Base-by-base conservation (phyloP, 495 filamentous ascomycete genomes). In the Xylaria flabelliformis region DNA sequence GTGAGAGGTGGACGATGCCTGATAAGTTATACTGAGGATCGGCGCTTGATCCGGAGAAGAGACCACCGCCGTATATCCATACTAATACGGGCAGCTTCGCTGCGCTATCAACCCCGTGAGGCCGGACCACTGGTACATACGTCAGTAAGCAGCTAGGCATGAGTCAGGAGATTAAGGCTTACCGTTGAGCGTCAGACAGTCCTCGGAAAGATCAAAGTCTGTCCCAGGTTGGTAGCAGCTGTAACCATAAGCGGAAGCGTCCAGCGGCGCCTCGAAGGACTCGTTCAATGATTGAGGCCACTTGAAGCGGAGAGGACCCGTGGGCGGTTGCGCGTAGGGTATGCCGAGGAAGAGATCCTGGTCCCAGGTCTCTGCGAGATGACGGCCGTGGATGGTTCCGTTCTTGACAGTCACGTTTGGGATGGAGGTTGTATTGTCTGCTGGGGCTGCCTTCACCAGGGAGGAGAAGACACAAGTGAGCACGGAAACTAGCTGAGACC, bases 21-120 rank as follows among this genome's bases (percentile, higher is more conserved):
- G 42, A 48, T 4, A 86, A 81, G 72, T 90, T 89, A 69, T 89
- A 89, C 21, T 82, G 79, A 29, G 80, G 67, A 67, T 89, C 86
- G 0, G 76, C 76, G 19, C 80, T 80, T n/a, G 82, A 81, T 15
- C 88, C 88, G 72, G 74, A 69, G 59, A 77, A 80, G 69, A 90
- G 88, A 0, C 87, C 88, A 46, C 90, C 90, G 24, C 89, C 89
- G 73, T 90, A 85, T 32, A 91, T 88, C 85, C 86, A 91, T 36
- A 90, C 85, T 9, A 81, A 78, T 42, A 86, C 84, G 9, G 85
- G 85, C 29, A 78, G 73, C 15, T 50, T 65, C 8, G 34, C 51
- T 1, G 46, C 48, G 21, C 0, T 5, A 29, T 26, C 19, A 3
- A 50, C 46, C 1, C 29, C 44, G 17, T 51, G 44, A 7, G 64